Percentiles rank a stretch among this genome's conserved stretches.
Conservation (phyloP, 2,329 filamentous ascomycete genomes). For the Coniochaeta sp. region DNA sequence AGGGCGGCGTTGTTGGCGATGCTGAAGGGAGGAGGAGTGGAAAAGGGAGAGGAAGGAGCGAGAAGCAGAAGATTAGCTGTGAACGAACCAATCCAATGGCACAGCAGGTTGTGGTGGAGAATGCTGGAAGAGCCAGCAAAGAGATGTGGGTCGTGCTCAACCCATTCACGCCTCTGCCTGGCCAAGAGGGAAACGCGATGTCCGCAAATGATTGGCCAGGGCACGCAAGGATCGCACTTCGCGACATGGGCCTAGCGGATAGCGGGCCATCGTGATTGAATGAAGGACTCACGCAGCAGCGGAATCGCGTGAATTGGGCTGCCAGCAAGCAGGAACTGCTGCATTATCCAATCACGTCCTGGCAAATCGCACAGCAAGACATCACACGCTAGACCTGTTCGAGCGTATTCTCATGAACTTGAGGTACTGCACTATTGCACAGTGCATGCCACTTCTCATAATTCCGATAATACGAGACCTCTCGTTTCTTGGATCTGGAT, state of each 20-base stretch:
- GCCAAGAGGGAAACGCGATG: constrained; percentile 9
- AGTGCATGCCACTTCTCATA: neutral
- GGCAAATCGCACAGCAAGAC: neutral
- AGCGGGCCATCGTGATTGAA: constrained; percentile 17
- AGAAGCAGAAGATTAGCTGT: constrained; percentile 9
- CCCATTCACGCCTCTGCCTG: constrained; percentile 5
- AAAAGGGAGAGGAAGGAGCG: constrained; percentile 20
- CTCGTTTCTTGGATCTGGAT: neutral
- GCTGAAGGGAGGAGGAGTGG: constrained; percentile 18
- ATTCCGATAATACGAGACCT: neutral
- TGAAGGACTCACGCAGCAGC: neutral
- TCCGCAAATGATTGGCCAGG: constrained; percentile 13
- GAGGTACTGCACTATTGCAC: neutral
- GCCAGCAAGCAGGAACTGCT: neutral
- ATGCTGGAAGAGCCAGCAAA: constrained; percentile 8
- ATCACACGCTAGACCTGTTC: neutral
- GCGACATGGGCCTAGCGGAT: constrained; percentile 17
- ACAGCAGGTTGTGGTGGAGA: neutral
- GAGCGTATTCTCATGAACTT: neutral
- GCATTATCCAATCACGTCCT: neutral
- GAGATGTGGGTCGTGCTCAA: neutral
- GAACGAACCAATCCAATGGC: neutral
- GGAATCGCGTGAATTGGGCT: neutral
- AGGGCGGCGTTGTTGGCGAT: constrained; percentile 14
- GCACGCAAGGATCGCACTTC: constrained; percentile 9